Evolutionary conservation across 306 rosid species (phyloP), one percentile per base, ranked within the genome.

Genomic region (Ormosia semicastrata): DNA sequence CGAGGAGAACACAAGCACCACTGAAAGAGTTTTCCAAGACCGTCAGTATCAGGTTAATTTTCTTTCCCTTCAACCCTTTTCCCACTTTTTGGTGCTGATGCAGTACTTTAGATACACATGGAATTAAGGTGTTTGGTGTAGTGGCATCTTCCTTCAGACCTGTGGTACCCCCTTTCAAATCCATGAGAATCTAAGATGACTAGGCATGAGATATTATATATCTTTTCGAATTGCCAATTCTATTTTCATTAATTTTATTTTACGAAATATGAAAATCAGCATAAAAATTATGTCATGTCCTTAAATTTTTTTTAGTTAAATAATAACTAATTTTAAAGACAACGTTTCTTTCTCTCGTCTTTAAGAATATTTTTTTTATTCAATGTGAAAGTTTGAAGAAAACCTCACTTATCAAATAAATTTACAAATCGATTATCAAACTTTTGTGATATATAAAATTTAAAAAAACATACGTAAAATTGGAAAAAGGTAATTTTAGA

Each of bases 21-120:
- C 99, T 13, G 99, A 96, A 70, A 86, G 98, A 88, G 99, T 96
- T 82, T 96, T 96, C 74, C 99, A 96, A 86, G 99, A 96, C 79
- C 99, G 99, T 44, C 99, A 96, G 77, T 96, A 96, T 89, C 99
- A 96, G 98, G 99, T 96, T 68, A 81, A 53, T 36, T 75, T 79
- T 69, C 50, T 76, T 40, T 66, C 56, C n/a, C 15, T 49, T 49
- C 6, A 49, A 49, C 6, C 7, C 52, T 3, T 67, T 67, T 30
- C 73, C 73, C 56, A 18, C 15, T 67, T 40, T 54, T 37, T 24
- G 12, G 30, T 24, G 32, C 43, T 58, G 66, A 18, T 74, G 56
- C 69, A 40, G 8, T 41, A n/a, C 4, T 57, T 74, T 40, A 43
- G 54, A 15, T 41, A 46, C 54, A 0, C 75, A 14, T 8, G 9